These are phyloP conservation scores for Tulasnella sp. DNA, from an alignment of 768 basidiomycete genomes.

Conservation along the genomic window DNA sequence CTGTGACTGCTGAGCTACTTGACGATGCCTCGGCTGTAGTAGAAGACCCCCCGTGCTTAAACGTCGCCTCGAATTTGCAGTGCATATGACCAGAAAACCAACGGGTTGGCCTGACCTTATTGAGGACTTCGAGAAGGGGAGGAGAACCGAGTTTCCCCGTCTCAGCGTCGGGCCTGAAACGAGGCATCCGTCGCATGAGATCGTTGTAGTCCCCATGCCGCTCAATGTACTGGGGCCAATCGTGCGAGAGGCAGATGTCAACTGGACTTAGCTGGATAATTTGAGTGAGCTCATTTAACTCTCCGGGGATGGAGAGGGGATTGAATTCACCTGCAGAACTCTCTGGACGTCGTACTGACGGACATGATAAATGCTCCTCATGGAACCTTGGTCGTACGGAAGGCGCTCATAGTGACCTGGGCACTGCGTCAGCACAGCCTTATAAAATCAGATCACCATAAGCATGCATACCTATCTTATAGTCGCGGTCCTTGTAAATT, in stretches of 20 bases:
- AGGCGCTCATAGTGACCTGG: conserved; percentile 72
- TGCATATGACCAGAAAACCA: conserved; percentile 96
- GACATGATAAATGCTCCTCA: conserved; percentile 87
- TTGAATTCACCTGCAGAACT: conserved; percentile 51
- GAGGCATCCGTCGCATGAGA: conserved; percentile 72
- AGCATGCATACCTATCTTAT: conserved; percentile 49
- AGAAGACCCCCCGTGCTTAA: conserved; percentile 33
- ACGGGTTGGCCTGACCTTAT: conserved; percentile 68
- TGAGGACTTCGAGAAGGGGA: conserved; percentile 73
- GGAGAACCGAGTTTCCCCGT: conserved; percentile 76
- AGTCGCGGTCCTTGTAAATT: conserved; percentile 80
- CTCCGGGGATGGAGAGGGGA: neutral
- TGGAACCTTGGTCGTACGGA: conserved; percentile 68
- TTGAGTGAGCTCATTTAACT: neutral
- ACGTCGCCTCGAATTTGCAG: conserved; percentile 71
- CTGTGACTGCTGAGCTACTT: neutral
- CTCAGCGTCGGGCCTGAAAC: conserved; percentile 67
- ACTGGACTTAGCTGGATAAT: conserved; percentile 52
- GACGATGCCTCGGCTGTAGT: neutral
- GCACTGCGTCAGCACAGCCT: neutral
- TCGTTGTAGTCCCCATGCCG: conserved; percentile 65
- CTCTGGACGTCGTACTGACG: conserved; percentile 80
- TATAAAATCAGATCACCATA: too few species aligned
- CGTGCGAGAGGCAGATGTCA: conserved; percentile 87
- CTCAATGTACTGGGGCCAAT: conserved; percentile 89